Evolutionary conservation across 345 rosid species (phyloP).

Genomic region (Cardamine occulta): DNA sequence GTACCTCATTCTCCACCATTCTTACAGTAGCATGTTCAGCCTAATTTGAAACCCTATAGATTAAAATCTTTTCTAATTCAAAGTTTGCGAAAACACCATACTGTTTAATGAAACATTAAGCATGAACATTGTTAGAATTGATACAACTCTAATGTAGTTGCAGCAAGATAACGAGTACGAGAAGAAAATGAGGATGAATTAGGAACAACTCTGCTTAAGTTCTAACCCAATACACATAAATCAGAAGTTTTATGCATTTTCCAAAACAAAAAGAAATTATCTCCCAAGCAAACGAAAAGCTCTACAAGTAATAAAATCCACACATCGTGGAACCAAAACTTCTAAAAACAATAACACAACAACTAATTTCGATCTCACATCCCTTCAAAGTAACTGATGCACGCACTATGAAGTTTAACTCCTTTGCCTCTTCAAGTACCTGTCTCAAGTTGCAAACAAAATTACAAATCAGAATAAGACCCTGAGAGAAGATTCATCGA

Average conservation of each 20-base stretch:
- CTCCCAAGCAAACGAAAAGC: slow-evolving; percentile 14
- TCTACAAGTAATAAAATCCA: slow-evolving; percentile 30
- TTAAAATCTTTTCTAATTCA: no score
- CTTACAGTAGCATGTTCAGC: no score
- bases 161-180: background rate
- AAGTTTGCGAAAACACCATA: no score
- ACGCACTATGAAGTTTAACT: background rate
- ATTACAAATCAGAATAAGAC: slow-evolving; percentile 3
- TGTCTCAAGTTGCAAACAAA: slow-evolving; percentile 19
- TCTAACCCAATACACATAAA: background rate
- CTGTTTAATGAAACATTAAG: background rate
- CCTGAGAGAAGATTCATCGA: background rate
- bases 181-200: background rate
- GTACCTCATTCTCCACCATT: no score
- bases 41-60: no score
- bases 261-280: background rate
- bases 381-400: slow-evolving; percentile 30
- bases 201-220: slow-evolving; percentile 1
- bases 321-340: slow-evolving; percentile 18
- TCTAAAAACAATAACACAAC: slow-evolving; percentile 1
- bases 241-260: slow-evolving; percentile 12
- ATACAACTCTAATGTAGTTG: background rate
- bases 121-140: background rate
- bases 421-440: slow-evolving; percentile 34
- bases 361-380: slow-evolving; percentile 9